These are phyloP conservation scores for Rhexocercosporidium sp. DNA, from an alignment of 2,329 filamentous ascomycete species.

Conservation along the genomic window DNA sequence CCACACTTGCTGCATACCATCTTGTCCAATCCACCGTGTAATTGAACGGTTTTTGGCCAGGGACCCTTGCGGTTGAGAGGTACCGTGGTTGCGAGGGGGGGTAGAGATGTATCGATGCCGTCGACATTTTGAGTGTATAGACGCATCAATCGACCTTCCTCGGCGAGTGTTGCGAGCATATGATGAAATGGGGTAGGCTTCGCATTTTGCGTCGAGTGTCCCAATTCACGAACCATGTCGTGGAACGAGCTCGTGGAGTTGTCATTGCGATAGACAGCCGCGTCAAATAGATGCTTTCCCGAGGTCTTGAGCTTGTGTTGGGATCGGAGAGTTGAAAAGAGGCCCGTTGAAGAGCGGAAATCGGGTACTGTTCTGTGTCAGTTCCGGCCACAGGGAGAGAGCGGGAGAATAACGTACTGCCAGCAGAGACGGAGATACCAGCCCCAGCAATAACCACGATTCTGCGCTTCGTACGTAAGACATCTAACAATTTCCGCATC, in stretches of 20 bases:
- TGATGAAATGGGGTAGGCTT: conserved; percentile 91
- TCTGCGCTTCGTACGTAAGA: conserved; percentile 87
- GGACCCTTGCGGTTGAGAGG: conserved; percentile 84
- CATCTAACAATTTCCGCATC: conserved; percentile 73
- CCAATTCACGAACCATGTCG: conserved; percentile 91
- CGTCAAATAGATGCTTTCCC: conserved; percentile 95
- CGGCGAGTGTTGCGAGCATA: conserved; percentile 85
- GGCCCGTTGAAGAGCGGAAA: conserved; percentile 88
- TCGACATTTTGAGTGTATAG: conserved; percentile 98
- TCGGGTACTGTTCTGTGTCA: conserved; percentile 72
- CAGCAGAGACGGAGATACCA: conserved; percentile 95
- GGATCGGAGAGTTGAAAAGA: conserved; percentile 84
- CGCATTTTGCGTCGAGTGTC: conserved; percentile 76
- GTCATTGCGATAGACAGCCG: conserved; percentile 94
- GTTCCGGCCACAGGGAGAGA: conserved; percentile 18
- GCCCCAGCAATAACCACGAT: conserved; percentile 96
- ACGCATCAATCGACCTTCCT: conserved; percentile 84
- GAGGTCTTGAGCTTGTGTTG: conserved; percentile 92
- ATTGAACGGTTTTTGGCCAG: conserved; percentile 91
- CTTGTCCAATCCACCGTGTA: conserved; percentile 91
- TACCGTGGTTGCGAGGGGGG: conserved; percentile 78
- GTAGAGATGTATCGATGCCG: conserved; percentile 85
- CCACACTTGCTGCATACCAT: conserved; percentile 97
- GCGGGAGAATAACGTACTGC: conserved; percentile 64
- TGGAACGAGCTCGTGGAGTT: conserved; percentile 89